phyloP scores from a whole-genome alignment of 164 flowering plant species.

The Liquidambar formosana region DNA sequence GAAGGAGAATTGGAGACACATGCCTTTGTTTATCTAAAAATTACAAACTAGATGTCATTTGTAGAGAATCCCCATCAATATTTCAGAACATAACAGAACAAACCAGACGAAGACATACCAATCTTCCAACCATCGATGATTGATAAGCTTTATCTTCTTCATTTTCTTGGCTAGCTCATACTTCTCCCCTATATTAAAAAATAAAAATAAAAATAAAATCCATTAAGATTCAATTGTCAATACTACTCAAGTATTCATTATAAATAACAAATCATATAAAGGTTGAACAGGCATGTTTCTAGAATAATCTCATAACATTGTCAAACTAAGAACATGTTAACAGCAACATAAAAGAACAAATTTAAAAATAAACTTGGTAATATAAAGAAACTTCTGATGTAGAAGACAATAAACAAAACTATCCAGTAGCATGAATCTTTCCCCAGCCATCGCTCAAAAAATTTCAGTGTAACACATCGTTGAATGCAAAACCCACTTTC shows the following conservation, averaged over 20 bases:
- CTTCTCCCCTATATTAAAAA: conserved; percentile 72
- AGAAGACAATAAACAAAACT: too few relatives aligned
- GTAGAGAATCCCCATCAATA: too few relatives aligned
- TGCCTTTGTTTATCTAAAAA: neutral
- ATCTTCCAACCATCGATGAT: conserved; percentile 94
- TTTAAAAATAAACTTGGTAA: neutral
- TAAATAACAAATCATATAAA: neutral
- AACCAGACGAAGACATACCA: conserved; percentile 47
- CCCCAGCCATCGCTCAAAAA: too few relatives aligned
- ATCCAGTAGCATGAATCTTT: too few relatives aligned
- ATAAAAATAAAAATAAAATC: neutral
- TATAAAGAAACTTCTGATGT: neutral
- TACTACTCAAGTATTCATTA: neutral
- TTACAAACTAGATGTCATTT: neutral
- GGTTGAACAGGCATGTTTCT: neutral
- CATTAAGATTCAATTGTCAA: neutral
- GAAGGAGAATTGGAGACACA: neutral
- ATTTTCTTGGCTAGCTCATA: conserved; percentile 86
- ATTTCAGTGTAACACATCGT: too few relatives aligned
- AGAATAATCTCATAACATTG: too few relatives aligned
- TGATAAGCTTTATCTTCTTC: conserved; percentile 72
- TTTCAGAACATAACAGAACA: neutral
- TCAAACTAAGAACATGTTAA: too few relatives aligned
- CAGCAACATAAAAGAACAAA: neutral
- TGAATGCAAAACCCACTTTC: too few relatives aligned